phyloP scores from a whole-genome alignment of 2,329 filamentous ascomycete species.

The Aspergillus glaucus region DNA sequence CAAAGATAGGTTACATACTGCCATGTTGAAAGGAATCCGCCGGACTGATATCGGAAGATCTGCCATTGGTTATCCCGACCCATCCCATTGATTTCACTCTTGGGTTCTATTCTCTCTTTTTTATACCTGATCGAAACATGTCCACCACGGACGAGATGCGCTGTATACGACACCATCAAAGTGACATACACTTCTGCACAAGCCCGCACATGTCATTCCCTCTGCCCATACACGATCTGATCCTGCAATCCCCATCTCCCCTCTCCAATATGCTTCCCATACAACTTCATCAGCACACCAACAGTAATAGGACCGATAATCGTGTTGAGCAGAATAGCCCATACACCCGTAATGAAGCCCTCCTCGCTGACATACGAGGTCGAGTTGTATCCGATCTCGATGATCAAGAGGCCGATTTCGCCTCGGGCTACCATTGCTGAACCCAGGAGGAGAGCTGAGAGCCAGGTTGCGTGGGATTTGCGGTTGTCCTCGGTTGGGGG shows the following conservation, averaged over 20 bases:
- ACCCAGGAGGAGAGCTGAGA: conserved; percentile 21
- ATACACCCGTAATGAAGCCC: conserved; percentile 22
- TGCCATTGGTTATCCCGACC: too few relatives aligned
- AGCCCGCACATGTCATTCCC: neutral
- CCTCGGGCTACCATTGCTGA: conserved; percentile 29
- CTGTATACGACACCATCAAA: too few relatives aligned
- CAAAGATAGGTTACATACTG: too few relatives aligned
- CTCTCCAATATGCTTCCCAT: conserved; percentile 7
- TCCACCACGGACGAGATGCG: too few relatives aligned
- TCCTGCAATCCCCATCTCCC: conserved; percentile 19
- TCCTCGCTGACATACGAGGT: conserved; percentile 37
- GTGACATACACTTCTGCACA: too few relatives aligned
- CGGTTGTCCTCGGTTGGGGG: neutral
- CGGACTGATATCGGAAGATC: too few relatives aligned
- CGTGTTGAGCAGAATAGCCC: conserved; percentile 29
- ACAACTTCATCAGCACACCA: conserved; percentile 19
- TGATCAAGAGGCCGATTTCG: conserved; percentile 27
- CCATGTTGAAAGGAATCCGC: too few relatives aligned
- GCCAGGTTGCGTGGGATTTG: conserved; percentile 6
- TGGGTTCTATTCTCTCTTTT: too few relatives aligned
- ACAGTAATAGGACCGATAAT: conserved; percentile 25
- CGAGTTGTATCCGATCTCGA: conserved; percentile 27
- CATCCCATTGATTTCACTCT: too few relatives aligned
- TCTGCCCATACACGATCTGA: neutral
- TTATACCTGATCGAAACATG: too few relatives aligned